These are phyloP conservation scores for Helianthus tuberosus DNA, from an alignment of 129 eudicot genomes.

Conservation along the genomic window DNA sequence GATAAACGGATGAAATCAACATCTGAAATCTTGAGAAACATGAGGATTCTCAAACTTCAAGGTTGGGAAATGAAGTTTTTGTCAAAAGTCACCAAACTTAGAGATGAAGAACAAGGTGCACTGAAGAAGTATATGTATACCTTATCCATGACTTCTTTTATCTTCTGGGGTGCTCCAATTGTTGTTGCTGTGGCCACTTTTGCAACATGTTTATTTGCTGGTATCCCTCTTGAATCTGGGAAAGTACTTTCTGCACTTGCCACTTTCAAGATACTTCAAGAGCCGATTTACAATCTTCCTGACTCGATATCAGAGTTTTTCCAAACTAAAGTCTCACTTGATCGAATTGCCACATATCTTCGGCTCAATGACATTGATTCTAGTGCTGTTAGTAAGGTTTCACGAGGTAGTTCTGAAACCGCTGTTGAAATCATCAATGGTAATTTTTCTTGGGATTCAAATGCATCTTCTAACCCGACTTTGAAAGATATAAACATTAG, in stretches of 20 bases:
- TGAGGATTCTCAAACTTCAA: constrained; percentile 89
- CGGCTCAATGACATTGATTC: too few relatives aligned
- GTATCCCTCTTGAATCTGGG: too few relatives aligned
- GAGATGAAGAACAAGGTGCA: too few relatives aligned
- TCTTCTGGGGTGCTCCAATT: constrained; percentile 80
- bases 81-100: constrained; percentile 9
- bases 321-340: too few relatives aligned
- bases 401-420: too few relatives aligned
- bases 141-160: constrained; percentile 42
- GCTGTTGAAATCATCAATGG: too few relatives aligned
- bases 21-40: constrained; percentile 77
- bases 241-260: constrained; percentile 50
- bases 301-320: constrained; percentile 39
- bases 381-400: too few relatives aligned
- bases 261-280: constrained; percentile 42
- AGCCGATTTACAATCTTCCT: constrained; percentile 65
- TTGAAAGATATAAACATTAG: too few relatives aligned
- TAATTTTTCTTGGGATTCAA: too few relatives aligned
- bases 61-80: constrained; percentile 96
- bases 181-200: constrained; percentile 53
- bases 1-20: constrained; percentile 87
- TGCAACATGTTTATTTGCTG: too few relatives aligned
- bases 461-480: too few relatives aligned
- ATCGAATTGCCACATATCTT: too few relatives aligned
- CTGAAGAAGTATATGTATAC: constrained; percentile 43